Conservation (phyloP, 177 flowering plant species). For the Vitis hybrid region DNA sequence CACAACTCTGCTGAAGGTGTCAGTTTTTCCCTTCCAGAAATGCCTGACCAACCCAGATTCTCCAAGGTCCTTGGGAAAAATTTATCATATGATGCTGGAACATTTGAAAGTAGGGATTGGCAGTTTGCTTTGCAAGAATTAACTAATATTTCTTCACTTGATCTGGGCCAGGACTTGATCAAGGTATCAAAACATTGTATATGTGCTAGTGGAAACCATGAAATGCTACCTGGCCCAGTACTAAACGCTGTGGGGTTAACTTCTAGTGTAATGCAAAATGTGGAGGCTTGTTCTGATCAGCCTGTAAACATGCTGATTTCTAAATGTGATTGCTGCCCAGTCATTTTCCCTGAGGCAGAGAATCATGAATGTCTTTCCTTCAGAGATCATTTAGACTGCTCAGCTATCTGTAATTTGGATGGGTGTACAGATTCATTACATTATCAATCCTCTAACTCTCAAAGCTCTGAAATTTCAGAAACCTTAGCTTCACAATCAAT, state of each 20-base stretch:
- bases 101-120: slow-evolving; percentile 25
- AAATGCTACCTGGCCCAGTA: slow-evolving; percentile 19
- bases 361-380: slow-evolving; percentile 29
- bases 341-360: slow-evolving; percentile 37
- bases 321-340: slow-evolving; percentile 36
- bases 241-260: slow-evolving; percentile 15
- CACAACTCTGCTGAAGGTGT: slow-evolving; percentile 41
- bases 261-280: slow-evolving; percentile 11
- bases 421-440: slow-evolving; percentile 23
- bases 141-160: slow-evolving; percentile 34
- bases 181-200: slow-evolving; percentile 25
- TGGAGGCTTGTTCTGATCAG: slow-evolving; percentile 13
- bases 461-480: slow-evolving; percentile 29
- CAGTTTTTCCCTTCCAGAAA: slow-evolving; percentile 36
- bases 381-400: slow-evolving; percentile 25
- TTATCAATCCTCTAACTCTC: slow-evolving; percentile 31
- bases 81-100: slow-evolving; percentile 30
- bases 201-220: slow-evolving; percentile 24
- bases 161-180: slow-evolving; percentile 35
- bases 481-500: slow-evolving; percentile 24
- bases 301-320: slow-evolving; percentile 25
- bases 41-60: slow-evolving; percentile 29
- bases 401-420: slow-evolving; percentile 22
- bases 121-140: slow-evolving; percentile 33
- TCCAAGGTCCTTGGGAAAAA: slow-evolving; percentile 33